Conservation (phyloP, 768 basidiomycete species). For the Serendipita sp. region DNA sequence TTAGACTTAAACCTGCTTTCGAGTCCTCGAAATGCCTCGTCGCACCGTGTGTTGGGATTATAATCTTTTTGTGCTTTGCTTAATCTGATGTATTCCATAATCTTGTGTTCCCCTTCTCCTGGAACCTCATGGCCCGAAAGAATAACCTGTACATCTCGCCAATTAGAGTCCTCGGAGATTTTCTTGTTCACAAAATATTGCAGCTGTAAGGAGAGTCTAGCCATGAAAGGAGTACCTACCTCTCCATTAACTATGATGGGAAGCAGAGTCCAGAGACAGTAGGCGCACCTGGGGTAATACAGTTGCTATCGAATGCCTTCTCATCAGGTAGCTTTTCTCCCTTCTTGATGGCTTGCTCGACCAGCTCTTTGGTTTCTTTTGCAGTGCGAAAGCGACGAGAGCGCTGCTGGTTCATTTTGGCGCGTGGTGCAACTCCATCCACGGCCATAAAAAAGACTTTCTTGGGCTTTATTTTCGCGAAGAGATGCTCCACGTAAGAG, state of each 20-base stretch:
- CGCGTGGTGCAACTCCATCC: constrained; percentile 91
- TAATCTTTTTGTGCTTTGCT: constrained; percentile 91
- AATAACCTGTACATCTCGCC: constrained; percentile 83
- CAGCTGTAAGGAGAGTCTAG: constrained; percentile 75
- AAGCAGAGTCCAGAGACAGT: neutral
- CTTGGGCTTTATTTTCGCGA: constrained; percentile 93
- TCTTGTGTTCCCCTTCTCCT: constrained; percentile 99
- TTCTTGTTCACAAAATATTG: constrained; percentile 97
- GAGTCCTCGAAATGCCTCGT: neutral
- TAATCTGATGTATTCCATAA: constrained; percentile 96
- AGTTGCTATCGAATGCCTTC: constrained; percentile 97
- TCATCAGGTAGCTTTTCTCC: constrained; percentile 85
- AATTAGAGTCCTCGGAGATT: constrained; percentile 91
- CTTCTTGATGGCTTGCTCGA: constrained; percentile 72
- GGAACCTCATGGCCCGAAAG: constrained; percentile 96
- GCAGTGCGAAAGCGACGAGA: constrained; percentile 87
- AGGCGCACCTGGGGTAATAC: constrained; percentile 91
- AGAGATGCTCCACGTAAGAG: constrained; percentile 90
- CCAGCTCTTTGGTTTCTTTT: constrained; percentile 74
- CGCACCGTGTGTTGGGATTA: constrained; percentile 50
- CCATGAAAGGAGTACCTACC: constrained; percentile 89
- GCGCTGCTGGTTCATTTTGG: constrained; percentile 99
- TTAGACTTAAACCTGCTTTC: neutral
- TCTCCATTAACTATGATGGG: neutral
- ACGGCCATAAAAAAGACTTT: constrained; percentile 98